These are phyloP conservation scores for Plasmodium inui DNA, from an alignment of 169 alveolate species.

Conservation along the genomic window DNA sequence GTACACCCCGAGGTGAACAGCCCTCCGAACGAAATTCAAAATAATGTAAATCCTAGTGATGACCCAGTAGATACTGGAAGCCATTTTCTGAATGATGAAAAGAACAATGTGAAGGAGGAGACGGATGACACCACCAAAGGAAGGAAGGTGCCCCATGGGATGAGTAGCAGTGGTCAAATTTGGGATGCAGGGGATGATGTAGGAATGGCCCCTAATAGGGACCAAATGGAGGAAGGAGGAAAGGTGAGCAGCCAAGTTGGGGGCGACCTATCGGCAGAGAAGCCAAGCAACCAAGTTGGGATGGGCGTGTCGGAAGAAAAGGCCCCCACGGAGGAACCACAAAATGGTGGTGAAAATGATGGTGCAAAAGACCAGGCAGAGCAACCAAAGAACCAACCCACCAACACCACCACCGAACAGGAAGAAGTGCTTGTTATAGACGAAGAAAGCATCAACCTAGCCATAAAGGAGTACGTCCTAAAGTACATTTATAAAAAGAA, in stretches of 20 bases:
- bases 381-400: not conserved
- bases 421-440: constrained; percentile 38
- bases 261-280: not conserved
- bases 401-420: not conserved
- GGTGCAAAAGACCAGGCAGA: not conserved
- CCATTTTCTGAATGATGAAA: not conserved
- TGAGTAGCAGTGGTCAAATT: not conserved
- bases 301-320: not conserved
- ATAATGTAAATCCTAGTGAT: not conserved
- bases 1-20: not conserved
- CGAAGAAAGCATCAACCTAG: constrained; percentile 53
- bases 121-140: not conserved
- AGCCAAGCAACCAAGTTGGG: not conserved
- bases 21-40: not conserved
- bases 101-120: not conserved
- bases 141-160: not conserved
- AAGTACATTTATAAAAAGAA: constrained; percentile 61
- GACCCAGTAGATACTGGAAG: not conserved
- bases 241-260: not conserved
- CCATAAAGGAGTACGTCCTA: constrained; percentile 65
- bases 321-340: not conserved
- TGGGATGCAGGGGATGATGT: not conserved
- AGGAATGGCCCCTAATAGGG: not conserved
- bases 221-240: not conserved
- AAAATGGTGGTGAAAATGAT: not conserved